Conservation (phyloP, 257 asterid species). For the Ocimum tenuiflorum region DNA sequence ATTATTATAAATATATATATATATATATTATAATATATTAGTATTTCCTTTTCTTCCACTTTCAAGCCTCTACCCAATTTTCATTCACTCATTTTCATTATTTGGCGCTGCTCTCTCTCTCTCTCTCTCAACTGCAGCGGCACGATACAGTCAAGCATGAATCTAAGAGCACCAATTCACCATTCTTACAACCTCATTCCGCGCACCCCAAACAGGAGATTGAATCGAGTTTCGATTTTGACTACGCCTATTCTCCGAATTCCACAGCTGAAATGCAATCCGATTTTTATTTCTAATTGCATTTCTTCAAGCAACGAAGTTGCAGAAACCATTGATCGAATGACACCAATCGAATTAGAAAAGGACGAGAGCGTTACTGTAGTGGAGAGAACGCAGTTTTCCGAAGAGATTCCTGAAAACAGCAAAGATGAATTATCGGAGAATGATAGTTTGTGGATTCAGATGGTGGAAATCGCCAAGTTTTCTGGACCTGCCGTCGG, state of each 20-base stretch:
- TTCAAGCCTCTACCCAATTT: not conserved
- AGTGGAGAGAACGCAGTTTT: slow-evolving; percentile 22
- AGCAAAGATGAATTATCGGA: slow-evolving; percentile 38
- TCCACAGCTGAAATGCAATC: slow-evolving; percentile 9
- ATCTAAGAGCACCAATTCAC: slow-evolving; percentile 34
- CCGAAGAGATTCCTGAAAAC: slow-evolving; percentile 18
- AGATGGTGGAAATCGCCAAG: slow-evolving; percentile 74
- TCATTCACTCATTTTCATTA: not conserved
- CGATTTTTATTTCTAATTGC: slow-evolving; percentile 30
- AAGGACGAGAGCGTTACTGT: slow-evolving; percentile 16
- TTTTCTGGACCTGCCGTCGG: slow-evolving; percentile 97
- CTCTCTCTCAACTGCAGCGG: not conserved
- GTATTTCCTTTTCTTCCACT: not conserved
- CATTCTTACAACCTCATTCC: slow-evolving; percentile 20
- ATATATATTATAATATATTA: no score
- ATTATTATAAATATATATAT: no score
- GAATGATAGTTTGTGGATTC: slow-evolving; percentile 55
- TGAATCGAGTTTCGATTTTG: slow-evolving; percentile 12
- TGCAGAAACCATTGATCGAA: slow-evolving; percentile 18
- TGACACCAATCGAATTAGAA: slow-evolving; percentile 26
- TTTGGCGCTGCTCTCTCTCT: slow-evolving; percentile 22
- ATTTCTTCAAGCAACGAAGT: slow-evolving; percentile 39
- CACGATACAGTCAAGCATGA: slow-evolving; percentile 25
- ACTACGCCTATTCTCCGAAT: slow-evolving; percentile 8
- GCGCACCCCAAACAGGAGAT: slow-evolving; percentile 4